Evolutionary conservation across 192 early-diverging fungal species (phyloP).

Genomic region (Linnemannia schmuckeri): DNA sequence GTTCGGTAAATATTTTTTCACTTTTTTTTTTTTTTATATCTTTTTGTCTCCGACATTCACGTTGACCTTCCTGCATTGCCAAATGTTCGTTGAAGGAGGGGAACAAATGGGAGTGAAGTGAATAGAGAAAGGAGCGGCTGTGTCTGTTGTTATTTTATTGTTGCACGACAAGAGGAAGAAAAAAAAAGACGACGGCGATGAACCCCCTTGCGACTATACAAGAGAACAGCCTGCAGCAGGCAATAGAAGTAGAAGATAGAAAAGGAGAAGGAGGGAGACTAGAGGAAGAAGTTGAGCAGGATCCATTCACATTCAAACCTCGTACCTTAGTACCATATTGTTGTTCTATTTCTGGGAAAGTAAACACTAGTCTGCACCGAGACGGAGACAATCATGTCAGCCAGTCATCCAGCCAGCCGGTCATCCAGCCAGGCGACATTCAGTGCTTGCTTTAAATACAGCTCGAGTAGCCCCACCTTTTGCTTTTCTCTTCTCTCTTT

Average conservation of each 20-base stretch:
- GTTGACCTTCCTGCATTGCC: neutral
- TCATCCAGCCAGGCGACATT: neutral
- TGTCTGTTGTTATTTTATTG: neutral
- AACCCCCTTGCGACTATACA: neutral
- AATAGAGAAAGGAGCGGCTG: neutral
- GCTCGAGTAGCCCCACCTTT: neutral
- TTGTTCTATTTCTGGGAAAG: neutral
- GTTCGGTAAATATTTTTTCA: too few relatives aligned
- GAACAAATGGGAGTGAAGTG: neutral
- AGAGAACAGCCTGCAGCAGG: neutral
- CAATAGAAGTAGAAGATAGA: neutral
- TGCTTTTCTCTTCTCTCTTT: neutral
- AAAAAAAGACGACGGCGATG: neutral
- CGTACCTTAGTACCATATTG: neutral
- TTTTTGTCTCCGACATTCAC: slow-evolving; percentile 1
- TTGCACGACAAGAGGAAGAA: neutral
- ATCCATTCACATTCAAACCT: neutral
- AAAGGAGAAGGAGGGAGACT: neutral
- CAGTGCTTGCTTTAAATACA: too few relatives aligned
- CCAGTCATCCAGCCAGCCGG: neutral
- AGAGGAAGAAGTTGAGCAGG: neutral
- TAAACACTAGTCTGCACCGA: neutral
- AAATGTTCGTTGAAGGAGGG: neutral
- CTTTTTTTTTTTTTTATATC: neutral
- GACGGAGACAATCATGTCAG: neutral